Conservation (phyloP, 2,329 filamentous ascomycete species). For the Amesomyces nigricolor region DNA sequence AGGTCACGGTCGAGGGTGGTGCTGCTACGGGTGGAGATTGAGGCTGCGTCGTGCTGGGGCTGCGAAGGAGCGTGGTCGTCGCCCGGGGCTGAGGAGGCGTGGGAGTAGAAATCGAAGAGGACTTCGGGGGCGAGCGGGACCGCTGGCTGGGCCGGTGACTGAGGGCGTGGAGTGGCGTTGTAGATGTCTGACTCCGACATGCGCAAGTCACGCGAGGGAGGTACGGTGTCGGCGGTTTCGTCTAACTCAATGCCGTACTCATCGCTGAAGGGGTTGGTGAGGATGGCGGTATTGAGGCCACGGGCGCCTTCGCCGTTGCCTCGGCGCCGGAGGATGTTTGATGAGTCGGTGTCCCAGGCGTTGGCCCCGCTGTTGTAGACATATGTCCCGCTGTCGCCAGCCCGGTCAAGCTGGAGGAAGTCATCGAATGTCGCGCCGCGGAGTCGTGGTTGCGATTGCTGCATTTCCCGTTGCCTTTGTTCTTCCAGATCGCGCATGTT, state of each 20-base stretch:
- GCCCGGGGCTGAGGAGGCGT: conserved; percentile 1
- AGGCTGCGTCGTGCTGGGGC: background rate
- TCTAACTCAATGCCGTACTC: conserved; percentile 48
- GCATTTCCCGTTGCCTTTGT: conserved; percentile 30
- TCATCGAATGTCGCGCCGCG: conserved; percentile 51
- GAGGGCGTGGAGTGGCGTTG: conserved; percentile 47
- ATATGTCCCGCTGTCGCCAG: conserved; percentile 49
- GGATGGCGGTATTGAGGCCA: conserved; percentile 42
- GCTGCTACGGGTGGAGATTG: conserved; percentile 14
- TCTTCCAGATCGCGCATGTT: conserved; percentile 48
- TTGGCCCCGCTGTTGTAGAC: conserved; percentile 55
- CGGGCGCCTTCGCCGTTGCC: conserved; percentile 40
- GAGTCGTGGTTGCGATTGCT: conserved; percentile 17
- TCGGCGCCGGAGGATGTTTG: conserved; percentile 45
- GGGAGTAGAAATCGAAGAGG: conserved; percentile 24
- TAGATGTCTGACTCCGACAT: conserved; percentile 49
- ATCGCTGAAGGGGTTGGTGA: conserved; percentile 56
- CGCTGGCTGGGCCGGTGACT: conserved; percentile 8
- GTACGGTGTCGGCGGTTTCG: conserved; percentile 38
- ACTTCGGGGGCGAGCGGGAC: conserved; percentile 15
- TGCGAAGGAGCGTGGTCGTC: background rate
- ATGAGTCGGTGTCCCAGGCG: conserved; percentile 31
- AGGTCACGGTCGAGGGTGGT: conserved; percentile 36
- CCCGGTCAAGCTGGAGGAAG: conserved; percentile 47
- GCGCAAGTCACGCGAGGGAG: conserved; percentile 43